Base-by-base conservation (phyloP, 306 rosid genomes). In the Aeschynomene evenia region DNA sequence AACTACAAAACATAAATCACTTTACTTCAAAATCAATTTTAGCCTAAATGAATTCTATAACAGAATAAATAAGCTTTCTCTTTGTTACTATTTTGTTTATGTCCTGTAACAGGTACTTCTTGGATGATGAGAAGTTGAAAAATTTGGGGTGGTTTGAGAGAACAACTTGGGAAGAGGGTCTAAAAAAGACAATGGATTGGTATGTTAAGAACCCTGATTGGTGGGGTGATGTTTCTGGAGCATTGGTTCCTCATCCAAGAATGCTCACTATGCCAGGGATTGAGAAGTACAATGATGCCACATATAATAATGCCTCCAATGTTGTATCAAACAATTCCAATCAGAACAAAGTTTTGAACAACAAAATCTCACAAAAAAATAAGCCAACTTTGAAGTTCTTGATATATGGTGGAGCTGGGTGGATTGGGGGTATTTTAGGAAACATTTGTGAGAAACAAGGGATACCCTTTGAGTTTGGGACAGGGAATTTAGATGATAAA, bases 141-240 rank as follows among this genome's bases (percentile, higher is more conserved):
- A 68, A 18, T 23, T 68, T 79, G 77, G 84, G 87, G 4, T 83
- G 87, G 84, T 72, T 18, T 9, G 87, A 79, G 49, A 29, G 68
- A 0, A 83, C 84, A 9, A 33, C 54, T 19, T 83, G 84, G 87
- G 84, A 83, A 8, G 87, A 83, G 33, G 84, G 84, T 10, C 14
- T 83, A 31, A 83, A 43, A 51, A 79, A 72, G 58, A 79, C 87
- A 19, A 72, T 79, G 66, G 84, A 73, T 42, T 83, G 84, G 87
- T 79, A 76, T 80, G 64, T 78, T 1, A 72, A 68, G 64, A 83
- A 76, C 39, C 77, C 75, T 24, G 68, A 76, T 79, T 83, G 87
- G 84, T 83, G 87, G 87, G 87, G 87, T 11, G 87, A 83, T 68
- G 84, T 83, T 19, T 72, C 84, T 51, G 87, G 87, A 15, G 84